phyloP scores from a whole-genome alignment of 257 asterid species.

The Leonotis leonurus region DNA sequence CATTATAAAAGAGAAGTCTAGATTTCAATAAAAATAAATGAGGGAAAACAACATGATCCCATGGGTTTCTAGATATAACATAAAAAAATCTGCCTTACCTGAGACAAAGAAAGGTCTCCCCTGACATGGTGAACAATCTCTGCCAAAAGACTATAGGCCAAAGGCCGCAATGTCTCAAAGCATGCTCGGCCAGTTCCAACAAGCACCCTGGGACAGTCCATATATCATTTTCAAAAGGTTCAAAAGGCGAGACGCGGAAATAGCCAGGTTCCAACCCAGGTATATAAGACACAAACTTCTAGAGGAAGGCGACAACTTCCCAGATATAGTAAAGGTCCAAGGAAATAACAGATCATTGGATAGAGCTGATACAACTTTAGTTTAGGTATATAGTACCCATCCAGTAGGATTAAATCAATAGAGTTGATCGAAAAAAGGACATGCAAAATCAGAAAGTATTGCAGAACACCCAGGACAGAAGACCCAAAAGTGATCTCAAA shows the following conservation, averaged over 20 bases:
- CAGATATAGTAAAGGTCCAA: background rate
- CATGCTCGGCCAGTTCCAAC: slow-evolving; percentile 99
- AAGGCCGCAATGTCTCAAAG: slow-evolving; percentile 94
- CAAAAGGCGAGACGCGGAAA: slow-evolving; percentile 13
- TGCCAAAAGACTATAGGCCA: slow-evolving; percentile 98
- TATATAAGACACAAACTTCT: background rate
- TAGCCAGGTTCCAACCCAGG: no score
- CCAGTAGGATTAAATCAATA: background rate
- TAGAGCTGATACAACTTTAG: background rate
- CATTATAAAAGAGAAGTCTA: background rate
- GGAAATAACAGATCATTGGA: background rate
- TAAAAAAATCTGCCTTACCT: slow-evolving; percentile 43
- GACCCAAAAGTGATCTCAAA: no score
- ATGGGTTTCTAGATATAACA: background rate
- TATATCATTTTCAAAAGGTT: slow-evolving; percentile 5
- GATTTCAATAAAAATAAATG: background rate
- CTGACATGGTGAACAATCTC: slow-evolving; percentile 98
- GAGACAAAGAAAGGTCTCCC: slow-evolving; percentile 89
- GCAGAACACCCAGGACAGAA: background rate
- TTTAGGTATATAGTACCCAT: background rate
- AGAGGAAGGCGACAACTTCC: background rate
- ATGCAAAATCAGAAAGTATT: background rate
- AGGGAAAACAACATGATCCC: background rate
- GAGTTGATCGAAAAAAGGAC: background rate
- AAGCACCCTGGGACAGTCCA: slow-evolving; percentile 68